Evolutionary conservation across 1,139 yeast genomes (phyloP), one percentile per base, ranked within the genome.

Genomic region (Hemisphaericaspora subhashii): DNA sequence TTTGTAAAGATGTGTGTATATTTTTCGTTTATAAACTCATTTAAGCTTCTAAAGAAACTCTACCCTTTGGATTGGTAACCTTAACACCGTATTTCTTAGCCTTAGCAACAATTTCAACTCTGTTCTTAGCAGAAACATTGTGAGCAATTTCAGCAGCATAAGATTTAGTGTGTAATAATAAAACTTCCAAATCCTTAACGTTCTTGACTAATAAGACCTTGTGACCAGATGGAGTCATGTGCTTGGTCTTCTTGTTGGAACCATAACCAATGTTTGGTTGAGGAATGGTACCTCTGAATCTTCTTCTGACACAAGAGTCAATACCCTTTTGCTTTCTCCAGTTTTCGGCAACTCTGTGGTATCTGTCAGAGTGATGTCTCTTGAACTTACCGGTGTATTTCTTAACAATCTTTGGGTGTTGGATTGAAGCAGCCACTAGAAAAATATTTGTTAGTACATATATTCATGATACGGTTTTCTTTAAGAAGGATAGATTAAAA

Each of bases 321-420:
- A 94, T 94, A 92, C 99, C 99, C 88, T 90, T 92, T 81, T 94
- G 98, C 81, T 92, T 92, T 88, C 99, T 92, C 98, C 98, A 94
- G 83, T 84, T 85, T 79, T 88, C 97, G 66, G 89, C 79, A 61
- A 92, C 97, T 78, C 98, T 90, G 83, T 83, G 83, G 80, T 88
- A 92, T 79, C 97, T 89, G 86, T 94, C 99, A 74, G 97, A 89
- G 83, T 94, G 98, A 76, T 92, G 98, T 82, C 99, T 89, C 92
- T 89, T 92, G 88, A 94, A 94, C 84, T 86, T 86, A 83, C 86
- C 86, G 73, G 90, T 75, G 87, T 89, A 94, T 90, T 94, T 94
- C 92, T 94, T 94, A 76, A 92, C 97, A 79, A 94, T 92, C 89
- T 88, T 90, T 79, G 97, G 97, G 83, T 88, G 96, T 68, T 96